Evolutionary conservation across 2,329 filamentous ascomycete species (phyloP), one percentile per base, ranked within the genome.

Genomic region (Truncatella angustata): DNA sequence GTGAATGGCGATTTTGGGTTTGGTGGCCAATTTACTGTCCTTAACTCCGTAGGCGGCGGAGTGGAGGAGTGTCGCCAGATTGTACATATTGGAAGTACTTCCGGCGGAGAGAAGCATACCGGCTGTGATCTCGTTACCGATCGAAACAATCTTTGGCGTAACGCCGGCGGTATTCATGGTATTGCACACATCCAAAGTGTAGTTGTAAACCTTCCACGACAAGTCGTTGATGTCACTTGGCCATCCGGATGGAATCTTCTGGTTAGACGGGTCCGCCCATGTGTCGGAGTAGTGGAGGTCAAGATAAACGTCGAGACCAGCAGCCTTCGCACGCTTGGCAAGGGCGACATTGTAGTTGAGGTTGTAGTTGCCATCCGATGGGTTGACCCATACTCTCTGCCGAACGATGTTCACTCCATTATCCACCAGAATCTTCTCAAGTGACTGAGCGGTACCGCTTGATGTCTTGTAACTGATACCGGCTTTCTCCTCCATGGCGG

Each of bases 321-420:
- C 83, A 2, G 80, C 80, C 58, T 83, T 77, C 3, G 85, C 84
- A 47, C 86, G 77, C 64, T 79, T 79, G 3, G 84, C 87, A n/a
- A 90, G 75, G 50, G 79, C 70, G 56, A 91, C 64, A 63, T 89
- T 90, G 69, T 90, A 90, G 53, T 80, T 80, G 37, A 90, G 74
- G 66, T 87, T 80, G 66, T 90, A 90, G 58, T 78, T 75, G 42
- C 85, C 84, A 58, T 81, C 77, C 10, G 77, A 72, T 0, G 84
- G 82, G 59, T 86, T 87, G 21, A 90, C 86, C 87, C 86, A 90
- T 39, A 90, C 68, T 23, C 87, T 77, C 65, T 90, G 86, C 16
- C 86, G 81, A 42, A 89, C 81, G 0, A 82, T 86, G 66, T 89
- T 90, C 58, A 88, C 80, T 12, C 86, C 87, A 24, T 75, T 80